Evolutionary conservation across 495 filamentous ascomycete species (phyloP).

Genomic region (Tuber magnatum): DNA sequence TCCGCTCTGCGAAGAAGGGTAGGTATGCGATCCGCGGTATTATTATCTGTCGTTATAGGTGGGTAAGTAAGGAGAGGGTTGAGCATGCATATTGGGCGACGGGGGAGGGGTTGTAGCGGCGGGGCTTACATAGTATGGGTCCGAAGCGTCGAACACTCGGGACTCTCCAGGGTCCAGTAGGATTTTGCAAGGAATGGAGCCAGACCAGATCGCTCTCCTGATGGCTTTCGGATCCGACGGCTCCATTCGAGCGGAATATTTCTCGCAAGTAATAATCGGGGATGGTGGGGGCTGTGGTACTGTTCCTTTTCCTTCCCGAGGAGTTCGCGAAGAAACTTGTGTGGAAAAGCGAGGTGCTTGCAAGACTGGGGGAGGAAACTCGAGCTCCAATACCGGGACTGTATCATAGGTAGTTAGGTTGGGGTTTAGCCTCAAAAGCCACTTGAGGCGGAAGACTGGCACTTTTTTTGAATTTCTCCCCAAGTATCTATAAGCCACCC

Average conservation of each 20-base stretch:
- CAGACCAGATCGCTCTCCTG: slow-evolving; percentile 36
- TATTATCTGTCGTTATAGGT: slow-evolving; percentile 44
- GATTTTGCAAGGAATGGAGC: slow-evolving; percentile 39
- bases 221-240: slow-evolving; percentile 30
- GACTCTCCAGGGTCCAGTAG: slow-evolving; percentile 37
- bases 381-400: background rate
- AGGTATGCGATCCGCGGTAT: slow-evolving; percentile 66
- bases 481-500: background rate
- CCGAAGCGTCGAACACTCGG: slow-evolving; percentile 34
- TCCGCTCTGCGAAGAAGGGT: slow-evolving; percentile 65
- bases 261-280: background rate
- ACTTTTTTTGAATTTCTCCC: background rate
- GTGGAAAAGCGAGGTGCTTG: background rate
- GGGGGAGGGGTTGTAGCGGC: slow-evolving; percentile 1
- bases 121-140: slow-evolving; percentile 37
- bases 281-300: background rate
- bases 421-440: background rate
- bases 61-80: background rate
- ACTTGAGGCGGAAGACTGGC: background rate
- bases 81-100: background rate
- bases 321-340: background rate
- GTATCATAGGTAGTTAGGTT: background rate
- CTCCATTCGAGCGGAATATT: slow-evolving; percentile 15
- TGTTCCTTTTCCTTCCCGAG: background rate
- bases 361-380: background rate